phyloP scores from a whole-genome alignment of 2,329 filamentous ascomycete species.

The Delphinella strobiligena region DNA sequence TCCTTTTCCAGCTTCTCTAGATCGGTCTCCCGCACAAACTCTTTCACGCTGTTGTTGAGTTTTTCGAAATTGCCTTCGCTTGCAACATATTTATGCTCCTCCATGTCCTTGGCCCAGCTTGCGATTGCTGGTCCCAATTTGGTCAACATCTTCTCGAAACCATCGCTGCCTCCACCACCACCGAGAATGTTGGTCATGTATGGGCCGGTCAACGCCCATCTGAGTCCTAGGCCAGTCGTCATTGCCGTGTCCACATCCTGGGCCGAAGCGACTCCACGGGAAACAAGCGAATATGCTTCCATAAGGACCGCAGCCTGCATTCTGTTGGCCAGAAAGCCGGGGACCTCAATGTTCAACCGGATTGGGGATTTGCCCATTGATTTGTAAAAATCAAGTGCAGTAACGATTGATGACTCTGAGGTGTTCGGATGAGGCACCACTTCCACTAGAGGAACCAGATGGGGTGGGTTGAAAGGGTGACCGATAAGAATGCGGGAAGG shows the following conservation, averaged over 20 bases:
- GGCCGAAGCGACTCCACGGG: constrained; percentile 40
- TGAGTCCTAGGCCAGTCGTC: constrained; percentile 38
- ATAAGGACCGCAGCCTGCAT: constrained; percentile 45
- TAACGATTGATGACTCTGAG: constrained; percentile 22
- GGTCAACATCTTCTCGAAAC: constrained; percentile 7
- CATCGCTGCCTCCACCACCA: constrained; percentile 18
- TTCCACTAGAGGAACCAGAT: constrained; percentile 50
- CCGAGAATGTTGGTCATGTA: constrained; percentile 22
- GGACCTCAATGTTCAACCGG: constrained; percentile 38
- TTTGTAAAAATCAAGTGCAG: constrained; percentile 36
- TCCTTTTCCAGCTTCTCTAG: no score
- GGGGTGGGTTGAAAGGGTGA: constrained; percentile 51
- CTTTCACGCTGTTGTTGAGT: no score
- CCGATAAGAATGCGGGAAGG: constrained; percentile 40
- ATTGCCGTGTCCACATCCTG: constrained; percentile 43
- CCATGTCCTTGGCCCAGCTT: constrained; percentile 5
- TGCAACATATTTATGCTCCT: no score
- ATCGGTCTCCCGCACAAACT: no score
- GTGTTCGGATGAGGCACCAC: constrained; percentile 41
- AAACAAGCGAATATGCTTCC: constrained; percentile 44
- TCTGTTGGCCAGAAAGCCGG: constrained; percentile 47
- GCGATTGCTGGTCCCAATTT: constrained; percentile 5
- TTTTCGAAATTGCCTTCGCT: no score
- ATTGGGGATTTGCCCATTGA: constrained; percentile 33
- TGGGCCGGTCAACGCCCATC: constrained; percentile 44